Base-by-base conservation (phyloP, 2,329 filamentous ascomycete species). In the Pseudogymnoascus sp. region DNA sequence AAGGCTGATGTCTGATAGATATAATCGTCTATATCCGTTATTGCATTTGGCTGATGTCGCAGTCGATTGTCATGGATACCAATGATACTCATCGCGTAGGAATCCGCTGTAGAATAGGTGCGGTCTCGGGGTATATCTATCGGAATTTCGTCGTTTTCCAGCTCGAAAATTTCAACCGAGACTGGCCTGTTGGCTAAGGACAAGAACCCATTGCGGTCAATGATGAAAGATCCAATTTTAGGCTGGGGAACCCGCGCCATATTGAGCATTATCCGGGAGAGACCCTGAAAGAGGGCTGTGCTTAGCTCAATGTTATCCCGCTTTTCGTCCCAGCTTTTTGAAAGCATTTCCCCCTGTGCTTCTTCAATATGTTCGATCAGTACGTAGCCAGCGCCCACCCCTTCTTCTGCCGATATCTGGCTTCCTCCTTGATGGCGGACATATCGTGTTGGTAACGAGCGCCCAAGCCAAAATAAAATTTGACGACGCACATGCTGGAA, bases 101-200 rank as follows among this genome's bases (percentile, higher is more conserved):
- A 54, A 65, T 73, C 63, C 58, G 68, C 40, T 62, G 62, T 37
- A 65, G 67, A 5, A 66, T 74, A 76, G 5, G 72, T 76, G 10
- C 67, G 59, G 33, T 60, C 57, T 13, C 71, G 67, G 13, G 63
- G 64, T 8, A 77, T 75, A 33, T 69, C 68, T 6, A 68, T 71
- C 31, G 69, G 66, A 59, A 75, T 69, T 0, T 66, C 66, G 39
- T 70, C 68, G 59, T 74, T 76, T 63, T 76, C 73, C 10, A 74
- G n/a, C 63, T 67, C 54, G 37, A 72, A 67, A 9, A 75, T 63
- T 11, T 66, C 66, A 62, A 71, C 66, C 17, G 67, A 70, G 17
- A 76, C 66, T 29, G 75, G 75, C 2, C 73, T 73, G 65, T 77
- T 77, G 13, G 63, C 63, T 5, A 76, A 66, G 10, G 35, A 47